Evolutionary conservation across 1,284 basidiomycete species (phyloP).

Genomic region (Ceratorhiza oryzae-sativae): DNA sequence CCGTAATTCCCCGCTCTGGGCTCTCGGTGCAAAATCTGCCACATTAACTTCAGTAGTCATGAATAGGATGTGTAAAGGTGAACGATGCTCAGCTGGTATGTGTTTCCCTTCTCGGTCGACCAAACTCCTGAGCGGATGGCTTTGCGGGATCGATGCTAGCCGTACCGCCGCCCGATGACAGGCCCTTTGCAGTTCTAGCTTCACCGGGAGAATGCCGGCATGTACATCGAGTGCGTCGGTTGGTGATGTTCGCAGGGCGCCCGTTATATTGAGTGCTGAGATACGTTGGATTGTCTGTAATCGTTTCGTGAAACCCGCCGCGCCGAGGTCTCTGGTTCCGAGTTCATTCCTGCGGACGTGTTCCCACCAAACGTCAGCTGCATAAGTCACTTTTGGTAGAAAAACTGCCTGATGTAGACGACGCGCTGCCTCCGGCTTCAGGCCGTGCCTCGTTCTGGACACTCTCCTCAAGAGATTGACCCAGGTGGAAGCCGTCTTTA

Average conservation of each 20-base stretch:
- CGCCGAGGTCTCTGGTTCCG: not conserved
- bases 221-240: slow-evolving; percentile 15
- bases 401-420: slow-evolving; percentile 12
- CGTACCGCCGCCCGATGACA: slow-evolving; percentile 2
- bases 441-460: not conserved
- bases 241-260: slow-evolving; percentile 2
- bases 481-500: not conserved
- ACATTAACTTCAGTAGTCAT: not conserved
- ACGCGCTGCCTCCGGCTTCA: not conserved
- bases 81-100: not conserved
- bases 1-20: no score
- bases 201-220: slow-evolving; percentile 5
- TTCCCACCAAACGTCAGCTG: slow-evolving; percentile 34
- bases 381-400: slow-evolving; percentile 6
- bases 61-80: not conserved
- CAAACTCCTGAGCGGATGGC: not conserved
- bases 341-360: not conserved
- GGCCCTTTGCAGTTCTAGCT: not conserved
- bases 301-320: not conserved
- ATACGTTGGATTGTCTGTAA: slow-evolving; percentile 7
- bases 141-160: not conserved
- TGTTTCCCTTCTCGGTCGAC: not conserved
- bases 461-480: not conserved
- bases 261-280: slow-evolving; percentile 18
- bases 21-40: no score